Percentiles rank a stretch among this genome's conserved stretches.
These are phyloP conservation scores for Backusella tarrabulga DNA, from an alignment of 192 early-diverging fungal genomes.

Conservation along the genomic window DNA sequence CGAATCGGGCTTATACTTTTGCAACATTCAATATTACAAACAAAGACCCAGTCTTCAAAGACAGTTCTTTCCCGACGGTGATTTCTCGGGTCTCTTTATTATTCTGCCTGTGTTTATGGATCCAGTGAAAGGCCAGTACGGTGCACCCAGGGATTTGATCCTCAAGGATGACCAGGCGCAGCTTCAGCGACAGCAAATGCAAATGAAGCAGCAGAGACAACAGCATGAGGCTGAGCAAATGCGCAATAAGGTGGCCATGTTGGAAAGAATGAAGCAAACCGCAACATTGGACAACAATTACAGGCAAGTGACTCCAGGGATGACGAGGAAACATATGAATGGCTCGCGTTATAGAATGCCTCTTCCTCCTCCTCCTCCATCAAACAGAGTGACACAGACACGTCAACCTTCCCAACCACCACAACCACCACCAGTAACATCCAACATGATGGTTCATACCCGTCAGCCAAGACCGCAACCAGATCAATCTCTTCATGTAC, in stretches of 20 bases:
- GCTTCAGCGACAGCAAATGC: background rate
- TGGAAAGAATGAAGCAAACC: background rate
- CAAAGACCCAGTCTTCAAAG: background rate
- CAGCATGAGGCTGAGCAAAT: background rate
- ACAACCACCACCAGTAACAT: too few species aligned
- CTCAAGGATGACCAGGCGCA: background rate
- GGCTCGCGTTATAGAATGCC: too few species aligned
- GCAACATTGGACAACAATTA: background rate
- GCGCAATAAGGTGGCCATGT: background rate
- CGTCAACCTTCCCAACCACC: background rate
- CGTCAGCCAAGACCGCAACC: background rate
- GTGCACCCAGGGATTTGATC: background rate
- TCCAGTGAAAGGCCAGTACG: background rate
- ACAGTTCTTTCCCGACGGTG: background rate
- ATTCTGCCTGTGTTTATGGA: background rate
- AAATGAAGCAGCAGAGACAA: background rate
- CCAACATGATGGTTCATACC: too few species aligned
- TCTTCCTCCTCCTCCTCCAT: too few species aligned
- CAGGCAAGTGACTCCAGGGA: background rate
- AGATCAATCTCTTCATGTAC: too few species aligned
- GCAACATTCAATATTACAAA: background rate
- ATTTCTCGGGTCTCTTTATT: background rate
- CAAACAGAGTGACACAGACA: too few species aligned
- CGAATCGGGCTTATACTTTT: background rate
- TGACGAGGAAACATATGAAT: background rate